These are phyloP conservation scores for Borovskyia barvae DNA, from an alignment of 208 protist species.

Conservation along the genomic window DNA sequence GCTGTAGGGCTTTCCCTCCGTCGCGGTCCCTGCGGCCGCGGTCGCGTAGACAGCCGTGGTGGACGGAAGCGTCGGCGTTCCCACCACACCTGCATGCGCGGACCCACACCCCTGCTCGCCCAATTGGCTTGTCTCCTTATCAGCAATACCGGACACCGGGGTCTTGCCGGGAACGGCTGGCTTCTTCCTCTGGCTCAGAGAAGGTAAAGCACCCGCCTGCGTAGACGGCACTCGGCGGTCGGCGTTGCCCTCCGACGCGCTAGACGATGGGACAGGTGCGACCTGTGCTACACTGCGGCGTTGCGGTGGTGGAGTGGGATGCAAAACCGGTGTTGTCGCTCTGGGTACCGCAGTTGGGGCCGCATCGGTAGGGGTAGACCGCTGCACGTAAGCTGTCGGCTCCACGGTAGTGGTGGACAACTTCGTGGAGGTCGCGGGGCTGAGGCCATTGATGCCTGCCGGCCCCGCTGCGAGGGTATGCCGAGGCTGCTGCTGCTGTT, in stretches of 20 bases:
- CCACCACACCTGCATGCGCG: too few species aligned
- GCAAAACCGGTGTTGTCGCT: background rate
- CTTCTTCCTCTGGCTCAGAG: conserved; percentile 21
- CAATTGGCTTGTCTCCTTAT: conserved; percentile 31
- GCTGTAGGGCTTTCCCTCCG: background rate
- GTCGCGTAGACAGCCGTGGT: too few species aligned
- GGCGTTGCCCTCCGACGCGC: background rate
- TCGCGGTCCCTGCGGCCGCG: too few species aligned
- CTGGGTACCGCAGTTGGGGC: background rate
- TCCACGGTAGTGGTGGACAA: too few species aligned
- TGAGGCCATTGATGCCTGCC: background rate
- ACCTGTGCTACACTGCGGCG: too few species aligned
- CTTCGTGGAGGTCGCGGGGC: too few species aligned
- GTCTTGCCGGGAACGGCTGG: conserved; percentile 21
- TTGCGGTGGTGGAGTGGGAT: conserved; percentile 1
- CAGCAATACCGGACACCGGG: conserved; percentile 50
- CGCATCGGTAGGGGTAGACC: too few species aligned
- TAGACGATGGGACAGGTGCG: too few species aligned
- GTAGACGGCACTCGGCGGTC: background rate
- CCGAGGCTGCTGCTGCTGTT: background rate
- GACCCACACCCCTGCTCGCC: conserved; percentile 3
- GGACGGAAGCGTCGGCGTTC: too few species aligned
- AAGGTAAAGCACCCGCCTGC: conserved; percentile 16
- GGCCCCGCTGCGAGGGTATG: background rate
- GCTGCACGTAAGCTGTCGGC: too few species aligned